Evolutionary conservation across 495 filamentous ascomycete species (phyloP).

Genomic region (Podospora pseudoanserina): DNA sequence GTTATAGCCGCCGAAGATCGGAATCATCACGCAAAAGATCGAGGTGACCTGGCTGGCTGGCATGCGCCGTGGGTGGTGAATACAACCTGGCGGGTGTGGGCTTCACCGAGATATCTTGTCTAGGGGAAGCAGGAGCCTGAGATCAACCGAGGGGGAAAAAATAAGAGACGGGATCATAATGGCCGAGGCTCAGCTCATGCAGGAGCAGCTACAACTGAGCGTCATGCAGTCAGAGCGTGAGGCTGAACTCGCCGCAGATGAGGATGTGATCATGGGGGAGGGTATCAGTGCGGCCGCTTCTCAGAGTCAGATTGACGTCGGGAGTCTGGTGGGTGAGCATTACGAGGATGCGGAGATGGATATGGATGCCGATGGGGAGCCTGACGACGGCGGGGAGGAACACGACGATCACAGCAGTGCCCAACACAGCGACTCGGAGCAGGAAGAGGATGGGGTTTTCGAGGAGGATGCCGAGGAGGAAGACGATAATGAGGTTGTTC

Average conservation of each 20-base stretch:
- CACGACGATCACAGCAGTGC: constrained; percentile 20
- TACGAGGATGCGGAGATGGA: constrained; percentile 52
- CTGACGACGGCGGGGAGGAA: constrained; percentile 36
- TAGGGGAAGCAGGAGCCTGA: no score
- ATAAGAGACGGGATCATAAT: constrained; percentile 28
- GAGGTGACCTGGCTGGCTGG: neutral
- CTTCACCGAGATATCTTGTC: neutral
- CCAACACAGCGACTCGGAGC: constrained; percentile 26
- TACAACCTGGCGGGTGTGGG: neutral
- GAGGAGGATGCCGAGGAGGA: constrained; percentile 34
- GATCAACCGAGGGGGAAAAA: constrained; percentile 12
- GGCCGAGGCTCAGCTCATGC: constrained; percentile 48
- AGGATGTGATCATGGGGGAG: constrained; percentile 36
- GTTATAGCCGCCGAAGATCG: neutral
- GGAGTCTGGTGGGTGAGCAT: constrained; percentile 45
- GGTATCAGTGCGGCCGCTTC: constrained; percentile 32
- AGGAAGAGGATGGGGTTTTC: constrained; percentile 21
- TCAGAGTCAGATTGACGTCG: constrained; percentile 43
- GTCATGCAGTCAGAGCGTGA: constrained; percentile 44
- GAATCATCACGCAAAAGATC: neutral
- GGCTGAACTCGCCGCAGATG: constrained; percentile 31
- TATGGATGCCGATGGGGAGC: constrained; percentile 40
- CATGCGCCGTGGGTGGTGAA: neutral
- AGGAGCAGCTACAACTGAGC: constrained; percentile 50
- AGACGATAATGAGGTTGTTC: constrained; percentile 32